Percentiles rank a stretch among this genome's conserved stretches.
Evolutionary conservation across 495 filamentous ascomycete genomes (phyloP).

Genomic region (Pseudoneurospora amorphoporcata): DNA sequence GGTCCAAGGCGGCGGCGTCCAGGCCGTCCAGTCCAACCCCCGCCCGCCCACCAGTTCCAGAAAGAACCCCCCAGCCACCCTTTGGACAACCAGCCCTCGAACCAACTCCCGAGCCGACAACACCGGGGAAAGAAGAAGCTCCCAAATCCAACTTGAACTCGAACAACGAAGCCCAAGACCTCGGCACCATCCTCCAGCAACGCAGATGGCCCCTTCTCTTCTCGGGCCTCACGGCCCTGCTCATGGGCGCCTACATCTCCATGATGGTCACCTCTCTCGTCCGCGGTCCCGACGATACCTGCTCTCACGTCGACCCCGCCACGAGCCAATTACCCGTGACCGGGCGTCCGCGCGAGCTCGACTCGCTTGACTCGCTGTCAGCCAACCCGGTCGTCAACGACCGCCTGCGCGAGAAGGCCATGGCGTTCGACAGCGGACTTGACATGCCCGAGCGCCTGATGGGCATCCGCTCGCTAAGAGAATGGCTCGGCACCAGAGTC

Average conservation of each 20-base stretch:
- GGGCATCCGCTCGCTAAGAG: constrained; percentile 53
- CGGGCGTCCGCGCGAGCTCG: constrained; percentile 7
- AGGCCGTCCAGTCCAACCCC: not conserved
- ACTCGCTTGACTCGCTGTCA: not conserved
- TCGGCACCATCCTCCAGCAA: constrained; percentile 11
- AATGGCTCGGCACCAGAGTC: constrained; percentile 48
- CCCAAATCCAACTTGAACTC: not conserved
- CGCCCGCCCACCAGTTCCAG: not conserved
- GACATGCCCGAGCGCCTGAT: constrained; percentile 54
- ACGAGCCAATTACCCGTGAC: not conserved
- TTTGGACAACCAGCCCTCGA: not conserved
- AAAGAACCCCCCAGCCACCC: not conserved
- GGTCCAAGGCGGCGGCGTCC: not conserved
- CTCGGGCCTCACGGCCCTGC: constrained; percentile 14
- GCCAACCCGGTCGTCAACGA: constrained; percentile 1
- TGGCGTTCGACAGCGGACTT: constrained; percentile 21
- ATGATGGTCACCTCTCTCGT: constrained; percentile 19
- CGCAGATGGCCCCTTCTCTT: constrained; percentile 17
- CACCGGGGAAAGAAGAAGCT: not conserved
- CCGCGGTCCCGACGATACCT: not conserved
- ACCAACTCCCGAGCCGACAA: not conserved
- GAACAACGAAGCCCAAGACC: constrained; percentile 1
- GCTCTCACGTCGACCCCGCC: not conserved
- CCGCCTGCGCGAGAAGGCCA: constrained; percentile 10
- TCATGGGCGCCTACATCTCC: constrained; percentile 21